Evolutionary conservation across 23 red algal genomes (phyloP), one percentile per base, ranked within the genome.

Genomic region (Gracilaria gracilis): DNA sequence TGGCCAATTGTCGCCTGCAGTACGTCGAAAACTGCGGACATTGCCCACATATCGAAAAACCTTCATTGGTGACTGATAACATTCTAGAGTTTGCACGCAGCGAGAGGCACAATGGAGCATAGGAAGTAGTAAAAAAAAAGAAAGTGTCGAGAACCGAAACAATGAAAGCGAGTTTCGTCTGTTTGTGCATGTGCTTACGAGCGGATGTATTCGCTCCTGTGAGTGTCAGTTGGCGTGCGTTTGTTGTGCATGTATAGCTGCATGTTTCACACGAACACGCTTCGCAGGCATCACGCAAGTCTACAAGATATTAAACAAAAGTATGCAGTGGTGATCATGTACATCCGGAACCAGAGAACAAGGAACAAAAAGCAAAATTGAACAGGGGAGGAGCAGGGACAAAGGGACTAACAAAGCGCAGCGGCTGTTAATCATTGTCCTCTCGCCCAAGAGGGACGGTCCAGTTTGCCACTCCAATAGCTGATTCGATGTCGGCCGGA

Each of bases 401-500:
- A 50, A 31, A 17, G 50, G 39, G 25, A 67, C 23, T 33, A 29
- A 46, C 51, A 64, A 37, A 6, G 37, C 15, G 4, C 13, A 32
- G 1, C 20, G 25, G 31, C 34, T 6, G 79, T 34, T 82, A 82
- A 23, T 59, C 53, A 28, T 82, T 82, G 79, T 82, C 79, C 25
- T 82, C 58, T 0, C 79, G 46, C 33, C 79, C 79, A 24, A 23
- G 54, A 25, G 92, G 83, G 67, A 88, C 37, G 12, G 6, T 93
- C 94, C 94, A 96, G 24, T 73, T 85, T 37, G 94, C 94, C 75
- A 37, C 55, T 32, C 86, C 83, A 79, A 96, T 96, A 20, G 94
- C 94, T 36, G 36, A 88, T 15, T 83, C 82, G 17, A 92, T 79
- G 37, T 96, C 94, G 24, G 58, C 88, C 17, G 61, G 82, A 25